A percentile compares a stretch with the other conserved stretches of the same genome.
phyloP scores from a whole-genome alignment of 495 filamentous ascomycete species.

The Chaetomium fimeti region DNA sequence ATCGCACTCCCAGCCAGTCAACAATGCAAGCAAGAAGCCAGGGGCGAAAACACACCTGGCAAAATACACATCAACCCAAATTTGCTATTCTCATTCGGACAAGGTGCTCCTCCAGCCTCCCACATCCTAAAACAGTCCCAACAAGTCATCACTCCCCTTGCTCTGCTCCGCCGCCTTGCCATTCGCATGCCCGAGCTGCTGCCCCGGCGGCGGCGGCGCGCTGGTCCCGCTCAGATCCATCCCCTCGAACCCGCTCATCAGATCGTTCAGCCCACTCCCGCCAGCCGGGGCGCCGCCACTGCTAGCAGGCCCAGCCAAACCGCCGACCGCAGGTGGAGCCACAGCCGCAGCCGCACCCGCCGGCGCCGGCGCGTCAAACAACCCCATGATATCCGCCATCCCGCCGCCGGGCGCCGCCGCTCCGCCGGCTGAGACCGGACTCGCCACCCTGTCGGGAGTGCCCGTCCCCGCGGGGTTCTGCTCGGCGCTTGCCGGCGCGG shows the following conservation, averaged over 20 bases:
- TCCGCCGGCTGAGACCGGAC: constrained; percentile 50
- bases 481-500: constrained; percentile 83
- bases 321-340: background rate
- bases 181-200: constrained; percentile 42
- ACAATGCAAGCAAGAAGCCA: background rate
- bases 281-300: background rate
- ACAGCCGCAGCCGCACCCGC: no score
- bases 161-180: constrained; percentile 41
- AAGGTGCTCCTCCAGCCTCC: background rate
- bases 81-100: background rate
- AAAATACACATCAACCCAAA: constrained; percentile 1
- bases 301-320: background rate
- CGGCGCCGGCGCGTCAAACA: constrained; percentile 60
- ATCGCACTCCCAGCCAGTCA: background rate
- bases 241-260: constrained; percentile 82
- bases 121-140: constrained; percentile 75
- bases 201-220: constrained; percentile 56
- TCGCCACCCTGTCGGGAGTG: constrained; percentile 76
- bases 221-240: constrained; percentile 67
- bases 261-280: constrained; percentile 49
- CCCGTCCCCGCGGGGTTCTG: constrained; percentile 62
- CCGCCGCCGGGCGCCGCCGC: constrained; percentile 49
- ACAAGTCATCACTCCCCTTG: constrained; percentile 81
- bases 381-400: constrained; percentile 86
- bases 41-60: background rate